These are phyloP conservation scores for Pulveroboletus sp. DNA, from an alignment of 768 basidiomycete genomes.

Conservation along the genomic window DNA sequence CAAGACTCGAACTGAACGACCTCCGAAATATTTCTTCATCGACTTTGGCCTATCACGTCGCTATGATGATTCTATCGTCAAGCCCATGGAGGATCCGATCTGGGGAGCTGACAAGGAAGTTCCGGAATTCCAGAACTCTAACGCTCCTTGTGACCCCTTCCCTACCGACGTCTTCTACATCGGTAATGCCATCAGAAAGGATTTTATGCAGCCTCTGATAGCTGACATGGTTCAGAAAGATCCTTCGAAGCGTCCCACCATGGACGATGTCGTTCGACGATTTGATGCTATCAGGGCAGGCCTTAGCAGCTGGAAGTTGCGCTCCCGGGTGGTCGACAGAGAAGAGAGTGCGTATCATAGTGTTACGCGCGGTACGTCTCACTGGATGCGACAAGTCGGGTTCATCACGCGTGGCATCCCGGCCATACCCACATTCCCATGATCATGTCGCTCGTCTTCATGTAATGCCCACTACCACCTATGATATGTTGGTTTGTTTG, in stretches of 20 bases:
- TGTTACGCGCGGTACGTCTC: too few species aligned
- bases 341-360: neutral
- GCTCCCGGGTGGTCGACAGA: conserved; percentile 22
- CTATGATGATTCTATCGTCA: conserved; percentile 22
- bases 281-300: conserved; percentile 21
- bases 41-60: conserved; percentile 24
- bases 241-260: conserved; percentile 34
- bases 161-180: conserved; percentile 41
- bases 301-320: conserved; percentile 23
- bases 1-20: conserved; percentile 9
- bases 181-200: conserved; percentile 33
- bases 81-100: conserved; percentile 27
- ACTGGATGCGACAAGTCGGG: conserved; percentile 16
- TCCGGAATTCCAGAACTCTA: conserved; percentile 32
- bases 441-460: neutral
- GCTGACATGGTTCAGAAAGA: conserved; percentile 36
- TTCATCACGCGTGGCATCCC: conserved; percentile 13
- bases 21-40: conserved; percentile 17
- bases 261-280: conserved; percentile 31
- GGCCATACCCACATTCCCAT: conserved; percentile 12
- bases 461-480: neutral
- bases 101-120: conserved; percentile 39
- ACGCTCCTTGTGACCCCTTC: conserved; percentile 34
- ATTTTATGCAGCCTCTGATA: conserved; percentile 33
- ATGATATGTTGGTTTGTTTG: neutral